Evolutionary conservation across 768 basidiomycete genomes (phyloP), one percentile per base, ranked within the genome.

Genomic region (Candolleomyces eurysporus): DNA sequence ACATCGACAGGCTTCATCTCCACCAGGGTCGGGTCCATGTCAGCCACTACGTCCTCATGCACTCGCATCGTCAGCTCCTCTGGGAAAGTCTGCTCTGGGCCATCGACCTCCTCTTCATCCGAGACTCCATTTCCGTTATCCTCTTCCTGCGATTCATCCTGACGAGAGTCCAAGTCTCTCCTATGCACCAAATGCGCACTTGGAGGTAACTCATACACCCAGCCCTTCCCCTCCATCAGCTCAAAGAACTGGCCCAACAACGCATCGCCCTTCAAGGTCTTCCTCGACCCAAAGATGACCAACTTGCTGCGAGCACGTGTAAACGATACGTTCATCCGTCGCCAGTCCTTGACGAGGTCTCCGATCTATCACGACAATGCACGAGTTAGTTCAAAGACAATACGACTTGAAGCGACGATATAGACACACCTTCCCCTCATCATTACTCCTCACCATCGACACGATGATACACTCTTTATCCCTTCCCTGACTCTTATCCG

Each of bases 391-490:
- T 51, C 26, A 21, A 22, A 2, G 8, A 26, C 7, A 48, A 31
- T 57, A 17, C 42, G 9, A 13, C 22, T 22, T 40, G 54, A 21
- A 31, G 58, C 26, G n/a, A 43, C 1, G 49, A 57, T 10, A 46
- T 30, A 45, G n/a, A 78, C 89, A 66, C 69, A 94, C 94, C 73
- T 80, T 82, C 61, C 88, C 88, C 0, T 77, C 75, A 46, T 89
- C 86, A 66, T 99, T 98, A 0, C 92, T 93, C 61, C 94, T 80
- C 5, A 96, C 95, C 80, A 98, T 85, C 19, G 94, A 95, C 57
- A 98, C 89, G 64, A 99, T 81, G 61, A 98, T 87, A 70, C 92
- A 94, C 50, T 96, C 94, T 72, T 99, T 98, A 75, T 99, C 96
- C 52, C 96, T 77, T 0, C 96, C 96, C 74, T 97, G 96, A 72